Percentiles rank a stretch among this genome's conserved stretches.
Evolutionary conservation across 345 rosid genomes (phyloP).

Genomic region (Eucalyptus sp.): DNA sequence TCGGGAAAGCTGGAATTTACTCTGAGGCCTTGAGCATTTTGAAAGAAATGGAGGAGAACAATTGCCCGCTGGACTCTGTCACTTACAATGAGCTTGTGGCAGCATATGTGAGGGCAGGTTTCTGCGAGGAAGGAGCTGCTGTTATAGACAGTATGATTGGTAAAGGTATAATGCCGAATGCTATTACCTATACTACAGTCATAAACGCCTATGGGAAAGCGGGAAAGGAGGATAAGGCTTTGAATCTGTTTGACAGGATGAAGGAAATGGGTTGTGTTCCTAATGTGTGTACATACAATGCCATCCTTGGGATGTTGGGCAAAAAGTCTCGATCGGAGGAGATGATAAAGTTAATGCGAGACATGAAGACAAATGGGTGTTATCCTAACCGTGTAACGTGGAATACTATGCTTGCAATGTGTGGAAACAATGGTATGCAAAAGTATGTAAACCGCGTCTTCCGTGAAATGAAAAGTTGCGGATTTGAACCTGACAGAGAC

Average conservation of each 20-base stretch:
- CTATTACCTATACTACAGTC: conserved; percentile 74
- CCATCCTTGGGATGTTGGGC: conserved; percentile 72
- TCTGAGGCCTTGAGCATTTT: conserved; percentile 59
- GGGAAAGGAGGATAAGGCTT: conserved; percentile 61
- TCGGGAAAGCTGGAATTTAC: conserved; percentile 70
- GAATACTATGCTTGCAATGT: conserved; percentile 85
- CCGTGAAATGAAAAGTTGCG: conserved; percentile 80
- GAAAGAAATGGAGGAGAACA: conserved; percentile 81
- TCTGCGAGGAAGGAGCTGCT: conserved; percentile 62
- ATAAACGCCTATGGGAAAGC: conserved; percentile 79
- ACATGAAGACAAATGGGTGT: conserved; percentile 79
- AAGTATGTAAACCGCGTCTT: conserved; percentile 52
- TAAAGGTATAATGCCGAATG: conserved; percentile 69
- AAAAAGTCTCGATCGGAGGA: conserved; percentile 54
- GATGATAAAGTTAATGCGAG: conserved; percentile 60
- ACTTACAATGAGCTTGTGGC: conserved; percentile 86
- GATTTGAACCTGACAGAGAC: conserved; percentile 83
- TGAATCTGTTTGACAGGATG: conserved; percentile 55
- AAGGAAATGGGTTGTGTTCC: conserved; percentile 75
- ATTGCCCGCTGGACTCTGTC: conserved; percentile 56
- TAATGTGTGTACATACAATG: conserved; percentile 70
- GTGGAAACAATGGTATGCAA: conserved; percentile 63
- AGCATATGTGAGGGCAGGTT: conserved; percentile 82
- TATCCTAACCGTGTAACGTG: conserved; percentile 79
- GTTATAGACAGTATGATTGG: conserved; percentile 52